Conservation (phyloP, 2,329 filamentous ascomycete genomes). For the Elsinoe ampelina region DNA sequence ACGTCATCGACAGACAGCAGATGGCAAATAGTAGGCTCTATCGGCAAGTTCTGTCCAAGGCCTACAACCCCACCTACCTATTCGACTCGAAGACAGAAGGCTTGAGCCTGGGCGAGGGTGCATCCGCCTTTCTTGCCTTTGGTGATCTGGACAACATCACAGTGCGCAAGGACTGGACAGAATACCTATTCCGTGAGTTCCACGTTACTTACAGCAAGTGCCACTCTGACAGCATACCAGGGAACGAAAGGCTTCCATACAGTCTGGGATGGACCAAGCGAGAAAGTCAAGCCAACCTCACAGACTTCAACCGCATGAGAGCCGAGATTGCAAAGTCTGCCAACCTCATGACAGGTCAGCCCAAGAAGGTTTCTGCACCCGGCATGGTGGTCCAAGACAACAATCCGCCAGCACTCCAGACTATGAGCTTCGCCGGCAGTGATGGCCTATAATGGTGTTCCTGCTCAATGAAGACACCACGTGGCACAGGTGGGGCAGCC, state of each 20-base stretch:
- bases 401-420: not conserved
- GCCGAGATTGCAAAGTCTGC: not conserved
- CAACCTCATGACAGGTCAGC: not conserved
- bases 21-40: conserved; percentile 1
- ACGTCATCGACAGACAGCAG: not conserved
- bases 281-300: not conserved
- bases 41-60: not conserved
- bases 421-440: not conserved
- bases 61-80: conserved; percentile 7
- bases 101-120: conserved; percentile 2
- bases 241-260: conserved; percentile 4
- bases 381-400: not conserved
- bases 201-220: not conserved
- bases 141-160: conserved; percentile 3
- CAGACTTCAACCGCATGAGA: not conserved
- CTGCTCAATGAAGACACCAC: not conserved
- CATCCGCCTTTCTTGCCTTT: not conserved
- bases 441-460: not conserved
- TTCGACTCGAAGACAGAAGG: not conserved
- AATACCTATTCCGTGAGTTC: conserved; percentile 1
- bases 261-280: not conserved
- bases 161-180: not conserved
- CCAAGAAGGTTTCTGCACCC: not conserved
- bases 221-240: not conserved
- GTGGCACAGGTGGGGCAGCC: not conserved